phyloP scores from a whole-genome alignment of 805 yeast species.

The Yamadazyma sp. region DNA sequence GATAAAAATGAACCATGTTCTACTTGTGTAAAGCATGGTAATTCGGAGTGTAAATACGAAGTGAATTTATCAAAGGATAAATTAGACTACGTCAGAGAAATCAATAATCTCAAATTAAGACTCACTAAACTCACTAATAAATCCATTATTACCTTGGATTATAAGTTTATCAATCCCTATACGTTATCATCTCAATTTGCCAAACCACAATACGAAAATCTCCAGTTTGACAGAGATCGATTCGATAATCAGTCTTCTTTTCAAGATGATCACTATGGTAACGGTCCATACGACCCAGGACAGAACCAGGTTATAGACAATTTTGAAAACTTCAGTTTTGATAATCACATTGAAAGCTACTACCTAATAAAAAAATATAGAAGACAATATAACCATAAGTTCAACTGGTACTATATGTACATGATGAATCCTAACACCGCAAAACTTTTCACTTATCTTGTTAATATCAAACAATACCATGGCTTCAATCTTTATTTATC shows the following conservation, averaged over 20 bases:
- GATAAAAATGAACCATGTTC: constrained; percentile 36
- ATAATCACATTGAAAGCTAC: not conserved
- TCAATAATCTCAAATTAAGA: constrained; percentile 1
- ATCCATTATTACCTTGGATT: not conserved
- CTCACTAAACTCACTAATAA: not conserved
- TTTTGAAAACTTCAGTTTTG: not conserved
- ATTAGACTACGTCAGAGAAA: constrained; percentile 5
- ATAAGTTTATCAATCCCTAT: constrained; percentile 1
- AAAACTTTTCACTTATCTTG: not conserved
- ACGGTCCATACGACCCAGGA: too few species aligned
- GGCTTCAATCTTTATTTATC: not conserved
- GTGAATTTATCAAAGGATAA: constrained; percentile 2
- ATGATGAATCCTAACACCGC: not conserved
- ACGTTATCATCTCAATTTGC: not conserved
- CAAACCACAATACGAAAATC: too few species aligned
- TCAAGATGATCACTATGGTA: too few species aligned
- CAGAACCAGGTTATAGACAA: too few species aligned
- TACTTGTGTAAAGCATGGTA: constrained; percentile 28
- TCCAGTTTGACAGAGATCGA: too few species aligned
- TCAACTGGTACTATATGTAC: not conserved
- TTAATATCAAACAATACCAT: not conserved
- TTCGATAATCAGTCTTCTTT: too few species aligned
- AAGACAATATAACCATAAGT: not conserved
- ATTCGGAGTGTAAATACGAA: constrained; percentile 12
- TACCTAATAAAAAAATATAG: not conserved